Percentiles rank a stretch among this genome's conserved stretches.
phyloP scores from a whole-genome alignment of 139 green algal genomes.

The Chlorella vulgaris region DNA sequence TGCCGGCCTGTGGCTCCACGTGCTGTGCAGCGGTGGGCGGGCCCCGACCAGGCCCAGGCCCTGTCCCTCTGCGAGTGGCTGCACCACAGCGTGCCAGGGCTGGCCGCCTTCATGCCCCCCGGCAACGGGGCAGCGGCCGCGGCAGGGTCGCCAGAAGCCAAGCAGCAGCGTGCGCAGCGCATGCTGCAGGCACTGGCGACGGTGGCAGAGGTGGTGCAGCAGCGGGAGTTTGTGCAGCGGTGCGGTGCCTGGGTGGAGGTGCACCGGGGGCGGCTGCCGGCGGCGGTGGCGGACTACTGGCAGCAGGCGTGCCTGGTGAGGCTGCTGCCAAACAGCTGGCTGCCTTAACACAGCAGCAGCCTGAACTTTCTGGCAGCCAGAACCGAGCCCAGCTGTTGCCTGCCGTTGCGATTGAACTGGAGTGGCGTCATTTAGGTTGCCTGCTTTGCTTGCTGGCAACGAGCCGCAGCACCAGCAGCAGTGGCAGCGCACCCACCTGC shows the following conservation, averaged over 20 bases:
- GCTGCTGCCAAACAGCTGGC: too few species aligned
- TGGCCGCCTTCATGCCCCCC: constrained; percentile 25
- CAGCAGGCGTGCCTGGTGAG: constrained; percentile 21
- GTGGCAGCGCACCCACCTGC: not conserved
- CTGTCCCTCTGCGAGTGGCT: constrained; percentile 46
- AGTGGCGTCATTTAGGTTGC: too few species aligned
- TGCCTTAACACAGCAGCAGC: too few species aligned
- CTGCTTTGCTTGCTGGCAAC: too few species aligned
- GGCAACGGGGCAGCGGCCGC: too few species aligned
- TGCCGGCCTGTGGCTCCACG: too few species aligned
- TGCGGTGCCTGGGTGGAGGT: constrained; percentile 31
- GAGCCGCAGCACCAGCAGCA: too few species aligned
- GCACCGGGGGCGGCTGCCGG: not conserved
- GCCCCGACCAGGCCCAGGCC: constrained; percentile 42
- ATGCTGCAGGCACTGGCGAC: constrained; percentile 31
- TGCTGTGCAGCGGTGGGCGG: constrained; percentile 37
- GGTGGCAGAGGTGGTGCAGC: constrained; percentile 12
- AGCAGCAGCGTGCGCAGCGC: not conserved
- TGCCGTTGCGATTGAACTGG: too few species aligned
- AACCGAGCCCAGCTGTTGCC: too few species aligned
- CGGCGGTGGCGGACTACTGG: constrained; percentile 3
- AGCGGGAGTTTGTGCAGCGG: constrained; percentile 22
- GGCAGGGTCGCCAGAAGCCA: not conserved
- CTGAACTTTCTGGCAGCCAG: too few species aligned
- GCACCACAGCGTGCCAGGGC: constrained; percentile 23